A percentile compares a stretch with the other conserved stretches of the same genome.
phyloP scores from a whole-genome alignment of 2,329 filamentous ascomycete genomes.

The Fusarium sacchari region DNA sequence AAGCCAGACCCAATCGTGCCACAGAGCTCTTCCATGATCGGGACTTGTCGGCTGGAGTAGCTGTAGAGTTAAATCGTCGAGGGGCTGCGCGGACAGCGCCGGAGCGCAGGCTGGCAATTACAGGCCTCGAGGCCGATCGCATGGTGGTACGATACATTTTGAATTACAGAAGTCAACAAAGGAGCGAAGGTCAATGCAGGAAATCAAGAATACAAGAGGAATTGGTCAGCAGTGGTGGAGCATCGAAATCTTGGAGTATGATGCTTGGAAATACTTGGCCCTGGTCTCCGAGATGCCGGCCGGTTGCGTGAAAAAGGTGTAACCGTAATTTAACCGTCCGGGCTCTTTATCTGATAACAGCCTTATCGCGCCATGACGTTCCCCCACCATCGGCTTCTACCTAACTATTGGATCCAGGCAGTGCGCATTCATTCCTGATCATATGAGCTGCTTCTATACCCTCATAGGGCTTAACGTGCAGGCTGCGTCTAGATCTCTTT shows the following conservation, averaged over 20 bases:
- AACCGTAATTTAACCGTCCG: constrained; percentile 36
- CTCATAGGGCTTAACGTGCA: not conserved
- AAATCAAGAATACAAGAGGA: constrained; percentile 25
- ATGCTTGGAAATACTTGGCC: constrained; percentile 28
- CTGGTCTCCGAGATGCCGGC: constrained; percentile 16
- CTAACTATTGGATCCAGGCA: not conserved
- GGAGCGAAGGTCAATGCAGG: not conserved
- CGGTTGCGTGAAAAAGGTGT: constrained; percentile 28
- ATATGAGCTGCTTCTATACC: constrained; percentile 8
- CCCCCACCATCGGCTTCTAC: constrained; percentile 16
- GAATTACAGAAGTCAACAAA: not conserved
- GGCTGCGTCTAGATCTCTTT: constrained; percentile 3
- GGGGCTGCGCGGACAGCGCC: constrained; percentile 52
- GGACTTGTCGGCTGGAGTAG: constrained; percentile 68
- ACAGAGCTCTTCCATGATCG: constrained; percentile 84
- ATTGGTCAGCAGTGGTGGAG: constrained; percentile 41
- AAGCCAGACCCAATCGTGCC: constrained; percentile 79
- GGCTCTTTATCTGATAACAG: constrained; percentile 26
- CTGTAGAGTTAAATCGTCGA: constrained; percentile 64
- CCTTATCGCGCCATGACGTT: constrained; percentile 31
- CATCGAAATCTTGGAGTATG: constrained; percentile 16
- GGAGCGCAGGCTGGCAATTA: constrained; percentile 55
- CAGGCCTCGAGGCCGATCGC: constrained; percentile 58
- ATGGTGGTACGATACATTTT: constrained; percentile 65
- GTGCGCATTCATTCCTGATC: constrained; percentile 21